phyloP scores from a whole-genome alignment of 2,329 filamentous ascomycete species.

The Aspergillus fijiensis region DNA sequence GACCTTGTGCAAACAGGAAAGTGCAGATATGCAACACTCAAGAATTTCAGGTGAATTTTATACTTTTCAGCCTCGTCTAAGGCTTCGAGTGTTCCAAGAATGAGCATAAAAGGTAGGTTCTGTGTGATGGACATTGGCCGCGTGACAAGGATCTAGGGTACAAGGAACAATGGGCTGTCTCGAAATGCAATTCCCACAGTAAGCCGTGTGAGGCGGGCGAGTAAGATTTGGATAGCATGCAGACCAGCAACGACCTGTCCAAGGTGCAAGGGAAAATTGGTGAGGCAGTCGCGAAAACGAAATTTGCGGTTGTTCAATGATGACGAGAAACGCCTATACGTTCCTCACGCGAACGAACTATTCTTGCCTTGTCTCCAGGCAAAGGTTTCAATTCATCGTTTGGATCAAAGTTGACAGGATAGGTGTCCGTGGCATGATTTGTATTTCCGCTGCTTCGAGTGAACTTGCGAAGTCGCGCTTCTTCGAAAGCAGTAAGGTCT shows the following conservation, averaged over 20 bases:
- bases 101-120: no score
- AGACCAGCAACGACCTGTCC: no score
- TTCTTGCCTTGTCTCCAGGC: conserved; percentile 50
- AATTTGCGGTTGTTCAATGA: conserved; percentile 10
- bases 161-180: no score
- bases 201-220: no score
- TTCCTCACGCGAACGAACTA: conserved; percentile 48
- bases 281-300: neutral
- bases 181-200: no score
- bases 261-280: neutral
- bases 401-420: conserved; percentile 41
- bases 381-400: conserved; percentile 53
- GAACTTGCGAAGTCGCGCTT: conserved; percentile 36
- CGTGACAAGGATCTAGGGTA: no score
- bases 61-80: no score
- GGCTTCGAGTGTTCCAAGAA: neutral
- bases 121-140: no score
- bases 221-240: no score
- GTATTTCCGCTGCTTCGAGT: conserved; percentile 28
- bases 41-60: no score
- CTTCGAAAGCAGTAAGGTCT: conserved; percentile 50
- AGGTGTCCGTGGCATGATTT: conserved; percentile 21
- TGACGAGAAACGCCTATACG: conserved; percentile 42
- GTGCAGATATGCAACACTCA: no score
- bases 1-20: no score